These are phyloP conservation scores for Apiotrichum laibachii DNA, from an alignment of 1,284 basidiomycete genomes.

Conservation along the genomic window DNA sequence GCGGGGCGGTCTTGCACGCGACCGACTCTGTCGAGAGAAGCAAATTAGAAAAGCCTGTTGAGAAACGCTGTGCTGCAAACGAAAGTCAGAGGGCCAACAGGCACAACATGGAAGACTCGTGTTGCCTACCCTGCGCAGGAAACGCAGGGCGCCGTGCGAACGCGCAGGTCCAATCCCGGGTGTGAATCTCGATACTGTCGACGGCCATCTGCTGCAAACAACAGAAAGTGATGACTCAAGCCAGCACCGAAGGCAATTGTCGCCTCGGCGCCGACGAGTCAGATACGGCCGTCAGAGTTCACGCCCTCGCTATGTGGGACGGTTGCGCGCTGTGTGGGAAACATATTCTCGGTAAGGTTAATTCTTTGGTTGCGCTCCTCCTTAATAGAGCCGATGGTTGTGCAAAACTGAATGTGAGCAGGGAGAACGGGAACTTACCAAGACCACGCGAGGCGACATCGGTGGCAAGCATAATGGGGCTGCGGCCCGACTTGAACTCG, in stretches of 20 bases:
- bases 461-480: constrained; percentile 96
- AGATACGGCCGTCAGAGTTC: constrained; percentile 20
- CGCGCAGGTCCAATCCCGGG: constrained; percentile 3
- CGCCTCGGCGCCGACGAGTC: constrained; percentile 5
- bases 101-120: constrained; percentile 4
- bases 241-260: constrained; percentile 7
- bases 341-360: not conserved
- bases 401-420: constrained; percentile 28
- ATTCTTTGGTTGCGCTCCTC: constrained; percentile 7
- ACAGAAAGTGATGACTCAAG: constrained; percentile 1
- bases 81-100: constrained; percentile 11
- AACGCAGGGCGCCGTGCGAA: constrained; percentile 4
- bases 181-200: constrained; percentile 16
- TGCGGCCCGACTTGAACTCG: constrained; percentile 97
- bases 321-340: constrained; percentile 4
- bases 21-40: constrained; percentile 16
- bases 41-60: constrained; percentile 6
- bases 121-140: constrained; percentile 4
- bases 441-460: constrained; percentile 99
- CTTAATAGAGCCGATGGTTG: constrained; percentile 24
- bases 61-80: constrained; percentile 6
- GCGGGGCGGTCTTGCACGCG: constrained; percentile 19
- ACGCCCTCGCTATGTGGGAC: constrained; percentile 8
- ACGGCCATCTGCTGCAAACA: constrained; percentile 14
- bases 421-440: constrained; percentile 68